A percentile compares a stretch with the other conserved stretches of the same genome.
These are phyloP conservation scores for Geum urbanum DNA, from an alignment of 306 rosid species.

Conservation along the genomic window DNA sequence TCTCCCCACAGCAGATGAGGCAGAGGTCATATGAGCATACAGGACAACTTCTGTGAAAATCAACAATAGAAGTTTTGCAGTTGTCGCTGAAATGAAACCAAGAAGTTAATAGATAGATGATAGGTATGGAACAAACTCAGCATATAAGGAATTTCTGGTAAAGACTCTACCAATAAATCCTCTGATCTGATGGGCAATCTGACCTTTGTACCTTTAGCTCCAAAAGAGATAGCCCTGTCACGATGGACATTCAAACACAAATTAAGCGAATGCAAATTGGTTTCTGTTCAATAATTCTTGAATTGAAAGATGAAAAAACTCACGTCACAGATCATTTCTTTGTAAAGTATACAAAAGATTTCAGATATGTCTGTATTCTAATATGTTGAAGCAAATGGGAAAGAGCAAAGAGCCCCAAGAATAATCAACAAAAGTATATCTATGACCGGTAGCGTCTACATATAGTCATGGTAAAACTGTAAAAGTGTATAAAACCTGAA, in stretches of 20 bases:
- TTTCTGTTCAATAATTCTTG: neutral
- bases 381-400: too few species aligned
- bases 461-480: too few species aligned
- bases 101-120: neutral
- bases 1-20: slow-evolving; percentile 73
- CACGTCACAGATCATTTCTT: neutral
- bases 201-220: slow-evolving; percentile 31
- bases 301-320: neutral
- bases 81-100: slow-evolving; percentile 49
- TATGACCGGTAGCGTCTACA: too few species aligned
- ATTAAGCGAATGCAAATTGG: neutral
- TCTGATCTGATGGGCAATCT: slow-evolving; percentile 32
- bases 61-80: slow-evolving; percentile 75
- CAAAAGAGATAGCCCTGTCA: slow-evolving; percentile 27
- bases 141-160: neutral
- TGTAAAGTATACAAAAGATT: too few species aligned
- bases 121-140: neutral
- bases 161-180: slow-evolving; percentile 56
- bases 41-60: slow-evolving; percentile 73
- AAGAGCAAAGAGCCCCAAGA: too few species aligned
- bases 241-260: slow-evolving; percentile 11
- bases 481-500: too few species aligned
- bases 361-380: too few species aligned
- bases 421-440: too few species aligned
- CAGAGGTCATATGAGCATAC: slow-evolving; percentile 70